phyloP scores from a whole-genome alignment of 2,329 filamentous ascomycete genomes.

The Xylaria sp. region DNA sequence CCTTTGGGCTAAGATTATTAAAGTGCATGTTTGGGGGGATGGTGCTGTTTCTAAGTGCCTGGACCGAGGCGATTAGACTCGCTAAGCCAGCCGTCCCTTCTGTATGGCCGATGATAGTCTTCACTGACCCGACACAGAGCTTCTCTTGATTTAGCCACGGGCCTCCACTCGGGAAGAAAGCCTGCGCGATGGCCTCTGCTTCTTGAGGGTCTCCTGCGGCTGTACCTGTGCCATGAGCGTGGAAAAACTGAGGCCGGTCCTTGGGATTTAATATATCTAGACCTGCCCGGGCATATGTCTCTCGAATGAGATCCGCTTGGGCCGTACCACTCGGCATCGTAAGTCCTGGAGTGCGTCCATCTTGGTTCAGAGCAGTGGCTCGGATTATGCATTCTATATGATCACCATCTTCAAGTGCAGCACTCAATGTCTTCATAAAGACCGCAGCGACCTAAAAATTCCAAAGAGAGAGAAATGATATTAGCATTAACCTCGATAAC shows the following conservation, averaged over 20 bases:
- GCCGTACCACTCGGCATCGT: constrained; percentile 41
- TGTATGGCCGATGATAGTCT: too few species aligned
- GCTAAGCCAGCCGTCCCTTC: too few species aligned
- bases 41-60: too few species aligned
- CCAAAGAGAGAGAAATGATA: too few species aligned
- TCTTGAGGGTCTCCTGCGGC: constrained; percentile 43
- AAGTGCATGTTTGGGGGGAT: too few species aligned
- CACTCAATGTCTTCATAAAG: constrained; percentile 48
- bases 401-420: constrained; percentile 52
- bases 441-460: constrained; percentile 49
- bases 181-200: constrained; percentile 39
- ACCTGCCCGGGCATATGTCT: too few species aligned
- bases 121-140: background rate
- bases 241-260: constrained; percentile 41
- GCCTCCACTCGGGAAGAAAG: too few species aligned
- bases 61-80: too few species aligned
- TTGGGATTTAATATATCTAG: constrained; percentile 41
- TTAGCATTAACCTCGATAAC: too few species aligned
- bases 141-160: too few species aligned
- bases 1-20: too few species aligned
- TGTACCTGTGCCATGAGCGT: constrained; percentile 46
- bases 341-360: constrained; percentile 39
- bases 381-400: constrained; percentile 51
- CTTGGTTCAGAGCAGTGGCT: constrained; percentile 45
- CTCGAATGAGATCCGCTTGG: too few species aligned